phyloP scores from a whole-genome alignment of 2,329 filamentous ascomycete genomes.

The Mycogone perniciosa region DNA sequence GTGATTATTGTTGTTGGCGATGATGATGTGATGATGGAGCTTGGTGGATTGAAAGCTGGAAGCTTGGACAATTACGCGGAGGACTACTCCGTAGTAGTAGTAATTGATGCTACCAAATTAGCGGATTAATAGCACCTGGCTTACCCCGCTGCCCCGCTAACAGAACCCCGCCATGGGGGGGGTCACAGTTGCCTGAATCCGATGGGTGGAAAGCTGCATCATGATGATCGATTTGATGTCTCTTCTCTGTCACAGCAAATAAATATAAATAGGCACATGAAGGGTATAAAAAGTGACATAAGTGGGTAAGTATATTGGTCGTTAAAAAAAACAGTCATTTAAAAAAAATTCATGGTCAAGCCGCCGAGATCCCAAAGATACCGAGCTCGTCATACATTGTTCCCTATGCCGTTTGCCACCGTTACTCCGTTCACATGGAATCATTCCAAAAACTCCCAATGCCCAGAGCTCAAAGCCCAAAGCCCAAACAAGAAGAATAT shows the following conservation, averaged over 20 bases:
- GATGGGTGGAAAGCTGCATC: not conserved
- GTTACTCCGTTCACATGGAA: not conserved
- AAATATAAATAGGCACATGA: too few species aligned
- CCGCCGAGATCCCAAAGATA: not conserved
- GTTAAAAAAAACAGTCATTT: not conserved
- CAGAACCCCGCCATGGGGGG: conserved; percentile 9
- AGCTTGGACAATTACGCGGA: not conserved
- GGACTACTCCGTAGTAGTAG: not conserved
- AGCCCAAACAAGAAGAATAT: not conserved
- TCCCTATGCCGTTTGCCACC: too few species aligned
- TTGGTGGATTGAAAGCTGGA: not conserved
- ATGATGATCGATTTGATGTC: not conserved
- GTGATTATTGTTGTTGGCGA: not conserved
- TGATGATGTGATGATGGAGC: conserved; percentile 5
- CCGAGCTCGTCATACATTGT: too few species aligned
- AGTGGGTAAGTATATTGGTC: too few species aligned
- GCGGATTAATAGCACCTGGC: not conserved
- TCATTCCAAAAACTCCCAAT: not conserved
- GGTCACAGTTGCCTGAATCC: not conserved
- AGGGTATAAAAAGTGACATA: too few species aligned
- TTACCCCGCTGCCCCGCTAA: conserved; percentile 10
- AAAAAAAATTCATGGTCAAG: not conserved
- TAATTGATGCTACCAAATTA: too few species aligned
- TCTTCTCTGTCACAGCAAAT: too few species aligned
- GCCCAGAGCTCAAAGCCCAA: not conserved